These are phyloP conservation scores for Yamadazyma paraphyllophila DNA, from an alignment of 805 yeast species.

Conservation along the genomic window DNA sequence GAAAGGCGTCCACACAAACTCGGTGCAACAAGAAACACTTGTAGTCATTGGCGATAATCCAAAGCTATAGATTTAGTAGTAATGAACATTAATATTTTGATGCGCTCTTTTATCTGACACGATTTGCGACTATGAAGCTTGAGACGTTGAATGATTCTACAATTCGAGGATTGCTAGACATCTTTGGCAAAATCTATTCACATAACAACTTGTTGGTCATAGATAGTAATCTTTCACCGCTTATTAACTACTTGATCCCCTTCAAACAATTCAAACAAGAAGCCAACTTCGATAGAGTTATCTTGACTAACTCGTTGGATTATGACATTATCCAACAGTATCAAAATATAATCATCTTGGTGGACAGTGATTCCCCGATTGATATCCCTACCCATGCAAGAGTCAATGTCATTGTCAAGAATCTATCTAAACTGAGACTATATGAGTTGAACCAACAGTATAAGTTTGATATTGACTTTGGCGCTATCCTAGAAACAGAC, in stretches of 20 bases:
- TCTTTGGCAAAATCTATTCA: conserved; percentile 21
- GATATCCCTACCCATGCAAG: conserved; percentile 14
- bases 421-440: conserved; percentile 32
- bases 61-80: neutral
- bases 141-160: conserved; percentile 8
- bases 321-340: conserved; percentile 11
- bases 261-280: conserved; percentile 50
- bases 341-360: conserved; percentile 14
- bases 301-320: conserved; percentile 41
- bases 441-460: conserved; percentile 27
- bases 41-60: conserved; percentile 23
- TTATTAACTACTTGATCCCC: conserved; percentile 54
- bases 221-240: conserved; percentile 46
- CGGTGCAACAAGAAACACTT: conserved; percentile 63
- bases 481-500: conserved; percentile 7
- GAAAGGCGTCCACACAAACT: conserved; percentile 53
- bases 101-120: no score
- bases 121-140: conserved; percentile 1
- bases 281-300: conserved; percentile 48
- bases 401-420: conserved; percentile 33
- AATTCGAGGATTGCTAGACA: conserved; percentile 9
- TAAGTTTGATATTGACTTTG: conserved; percentile 12
- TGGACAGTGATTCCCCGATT: conserved; percentile 9
- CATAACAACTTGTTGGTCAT: conserved; percentile 35
- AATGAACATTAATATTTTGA: no score